Conservation (phyloP, 1,284 basidiomycete species). For the Apiotrichum veenhuisii region DNA sequence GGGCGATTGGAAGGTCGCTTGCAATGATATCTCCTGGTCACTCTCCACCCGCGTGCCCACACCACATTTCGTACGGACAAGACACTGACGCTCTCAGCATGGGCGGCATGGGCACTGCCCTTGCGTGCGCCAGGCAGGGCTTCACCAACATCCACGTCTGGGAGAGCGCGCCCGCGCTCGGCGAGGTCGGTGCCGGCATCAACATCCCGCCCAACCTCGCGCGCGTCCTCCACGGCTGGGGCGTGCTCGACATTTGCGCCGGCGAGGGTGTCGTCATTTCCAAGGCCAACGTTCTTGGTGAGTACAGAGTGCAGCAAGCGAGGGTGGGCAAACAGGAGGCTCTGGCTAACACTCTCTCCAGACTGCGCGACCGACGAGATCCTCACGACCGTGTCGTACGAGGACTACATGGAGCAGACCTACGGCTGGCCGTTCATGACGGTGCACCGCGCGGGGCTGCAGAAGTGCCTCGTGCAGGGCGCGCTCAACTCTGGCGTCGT, state of each 20-base stretch:
- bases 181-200: slow-evolving; percentile 44
- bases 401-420: slow-evolving; percentile 32
- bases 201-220: slow-evolving; percentile 43
- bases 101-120: slow-evolving; percentile 37
- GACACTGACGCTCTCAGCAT: too few species aligned
- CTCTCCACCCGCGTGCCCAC: too few species aligned
- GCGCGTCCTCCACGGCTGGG: slow-evolving; percentile 32
- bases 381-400: slow-evolving; percentile 35
- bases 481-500: slow-evolving; percentile 30
- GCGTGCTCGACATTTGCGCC: slow-evolving; percentile 25
- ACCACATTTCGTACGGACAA: too few species aligned
- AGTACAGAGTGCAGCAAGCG: slow-evolving; percentile 5
- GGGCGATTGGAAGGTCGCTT: background rate
- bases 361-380: slow-evolving; percentile 37
- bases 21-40: background rate
- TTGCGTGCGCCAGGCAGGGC: slow-evolving; percentile 35
- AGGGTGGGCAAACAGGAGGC: background rate
- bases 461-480: slow-evolving; percentile 36
- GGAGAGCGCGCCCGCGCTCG: slow-evolving; percentile 33
- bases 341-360: slow-evolving; percentile 4
- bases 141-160: slow-evolving; percentile 39
- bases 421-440: slow-evolving; percentile 39
- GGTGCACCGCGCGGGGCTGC: slow-evolving; percentile 45
- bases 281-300: slow-evolving; percentile 35
- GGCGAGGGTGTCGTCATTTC: slow-evolving; percentile 38